Evolutionary conservation across 31 red algal genomes (phyloP).

Genomic region (Odonthalia washingtoniensis): DNA sequence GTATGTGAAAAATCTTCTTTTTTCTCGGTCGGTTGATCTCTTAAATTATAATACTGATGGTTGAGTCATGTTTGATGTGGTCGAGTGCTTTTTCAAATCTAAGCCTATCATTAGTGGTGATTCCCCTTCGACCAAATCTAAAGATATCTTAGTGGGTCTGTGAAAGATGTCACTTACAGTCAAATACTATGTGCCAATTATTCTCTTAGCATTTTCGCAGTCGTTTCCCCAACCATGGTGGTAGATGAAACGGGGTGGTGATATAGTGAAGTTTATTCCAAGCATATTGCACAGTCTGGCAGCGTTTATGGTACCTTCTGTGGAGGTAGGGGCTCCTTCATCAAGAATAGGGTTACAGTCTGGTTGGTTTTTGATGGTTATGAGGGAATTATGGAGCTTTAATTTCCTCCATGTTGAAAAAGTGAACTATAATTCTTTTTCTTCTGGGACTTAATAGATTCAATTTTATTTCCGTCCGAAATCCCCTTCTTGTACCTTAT

Average conservation of each 20-base stretch:
- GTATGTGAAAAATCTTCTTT: conserved; percentile 10
- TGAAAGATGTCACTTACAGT: conserved; percentile 16
- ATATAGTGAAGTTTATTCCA: background rate
- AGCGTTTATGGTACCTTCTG: background rate
- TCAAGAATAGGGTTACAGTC: background rate
- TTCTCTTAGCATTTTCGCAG: conserved; percentile 32
- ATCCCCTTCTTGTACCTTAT: no score
- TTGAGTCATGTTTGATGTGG: background rate
- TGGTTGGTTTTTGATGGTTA: background rate
- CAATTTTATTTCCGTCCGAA: conserved; percentile 2
- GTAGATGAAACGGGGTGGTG: conserved; percentile 6
- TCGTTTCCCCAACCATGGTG: conserved; percentile 53
- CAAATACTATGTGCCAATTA: conserved; percentile 34
- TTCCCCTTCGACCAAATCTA: conserved; percentile 32
- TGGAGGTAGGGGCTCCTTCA: background rate
- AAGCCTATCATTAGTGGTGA: conserved; percentile 31
- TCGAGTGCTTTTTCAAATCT: background rate
- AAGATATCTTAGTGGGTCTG: conserved; percentile 12
- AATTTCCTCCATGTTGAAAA: background rate
- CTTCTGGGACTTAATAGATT: background rate
- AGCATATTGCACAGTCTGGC: background rate
- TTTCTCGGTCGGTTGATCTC: background rate
- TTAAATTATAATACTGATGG: background rate
- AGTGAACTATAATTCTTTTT: background rate
- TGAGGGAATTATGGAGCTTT: background rate